phyloP scores from a whole-genome alignment of 2,329 filamentous ascomycete species.

The Xylariales sp. region DNA sequence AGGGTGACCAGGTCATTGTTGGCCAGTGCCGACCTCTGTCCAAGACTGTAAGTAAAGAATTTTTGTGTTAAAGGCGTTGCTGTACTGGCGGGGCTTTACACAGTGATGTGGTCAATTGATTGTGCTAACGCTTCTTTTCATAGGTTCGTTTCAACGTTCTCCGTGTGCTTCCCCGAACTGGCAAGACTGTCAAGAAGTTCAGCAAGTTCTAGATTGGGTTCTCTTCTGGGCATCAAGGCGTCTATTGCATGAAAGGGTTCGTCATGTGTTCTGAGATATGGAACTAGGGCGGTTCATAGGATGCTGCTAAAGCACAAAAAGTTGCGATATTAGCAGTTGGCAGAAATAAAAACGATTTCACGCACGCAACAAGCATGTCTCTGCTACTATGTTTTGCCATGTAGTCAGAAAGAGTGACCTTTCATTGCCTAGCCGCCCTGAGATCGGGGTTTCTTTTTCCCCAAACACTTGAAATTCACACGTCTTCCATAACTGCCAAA shows the following conservation, averaged over 20 bases:
- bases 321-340: constrained; percentile 25
- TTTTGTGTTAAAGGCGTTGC: too few relatives aligned
- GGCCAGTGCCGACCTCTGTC: constrained; percentile 98
- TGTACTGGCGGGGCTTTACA: too few relatives aligned
- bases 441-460: too few relatives aligned
- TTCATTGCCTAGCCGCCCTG: too few relatives aligned
- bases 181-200: constrained; percentile 97
- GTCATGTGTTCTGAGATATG: constrained; percentile 31
- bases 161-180: constrained; percentile 93
- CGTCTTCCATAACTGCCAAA: too few relatives aligned
- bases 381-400: too few relatives aligned
- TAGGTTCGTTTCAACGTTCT: constrained; percentile 99
- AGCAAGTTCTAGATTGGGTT: constrained; percentile 82
- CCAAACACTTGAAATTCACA: too few relatives aligned
- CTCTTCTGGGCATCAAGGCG: constrained; percentile 49
- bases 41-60: constrained; percentile 99
- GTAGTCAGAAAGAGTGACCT: too few relatives aligned
- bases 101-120: too few relatives aligned
- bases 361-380: constrained; percentile 8
- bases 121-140: too few relatives aligned
- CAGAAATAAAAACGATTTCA: constrained; percentile 24
- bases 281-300: constrained; percentile 29
- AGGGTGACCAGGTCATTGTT: constrained; percentile 98
- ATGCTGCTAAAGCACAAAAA: constrained; percentile 26
- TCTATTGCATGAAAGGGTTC: constrained; percentile 41